Percentiles rank a stretch among this genome's conserved stretches.
These are phyloP conservation scores for Fusarium globosum DNA, from an alignment of 2,329 filamentous ascomycete species.

Conservation along the genomic window DNA sequence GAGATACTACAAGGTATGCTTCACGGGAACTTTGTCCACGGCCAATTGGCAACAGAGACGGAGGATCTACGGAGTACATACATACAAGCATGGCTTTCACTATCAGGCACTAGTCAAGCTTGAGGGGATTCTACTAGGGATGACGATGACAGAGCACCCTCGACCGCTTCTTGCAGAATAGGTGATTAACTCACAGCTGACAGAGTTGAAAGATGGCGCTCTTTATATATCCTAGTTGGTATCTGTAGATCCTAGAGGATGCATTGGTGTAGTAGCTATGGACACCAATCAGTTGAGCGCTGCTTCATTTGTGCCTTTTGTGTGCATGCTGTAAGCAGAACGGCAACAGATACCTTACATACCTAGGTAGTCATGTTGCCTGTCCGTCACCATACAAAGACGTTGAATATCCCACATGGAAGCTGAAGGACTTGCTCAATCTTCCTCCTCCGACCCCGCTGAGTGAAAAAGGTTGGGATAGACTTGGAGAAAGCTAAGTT, in stretches of 20 bases:
- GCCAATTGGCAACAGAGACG: constrained; percentile 12
- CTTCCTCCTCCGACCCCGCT: constrained; percentile 25
- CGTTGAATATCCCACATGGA: neutral
- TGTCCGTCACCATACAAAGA: neutral
- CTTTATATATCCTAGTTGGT: neutral
- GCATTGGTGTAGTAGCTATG: neutral
- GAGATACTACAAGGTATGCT: constrained; percentile 9
- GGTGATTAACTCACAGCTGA: constrained; percentile 9
- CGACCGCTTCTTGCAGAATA: constrained; percentile 22
- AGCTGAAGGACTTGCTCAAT: neutral
- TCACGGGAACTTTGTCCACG: constrained; percentile 7
- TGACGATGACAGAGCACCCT: neutral
- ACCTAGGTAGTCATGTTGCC: neutral
- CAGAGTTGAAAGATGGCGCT: constrained; percentile 18
- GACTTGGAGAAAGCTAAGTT: constrained; percentile 13
- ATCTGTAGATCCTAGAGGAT: constrained; percentile 8
- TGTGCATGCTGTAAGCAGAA: neutral
- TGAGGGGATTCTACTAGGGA: constrained; percentile 4
- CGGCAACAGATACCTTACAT: neutral
- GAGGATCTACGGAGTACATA: constrained; percentile 15
- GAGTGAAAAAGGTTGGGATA: constrained; percentile 35
- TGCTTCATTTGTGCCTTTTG: neutral
- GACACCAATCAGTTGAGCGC: neutral
- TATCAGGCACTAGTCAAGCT: neutral
- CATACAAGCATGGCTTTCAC: constrained; percentile 5